phyloP scores from a whole-genome alignment of 2,329 filamentous ascomycete species.

The Emericellopsis atlantica region DNA sequence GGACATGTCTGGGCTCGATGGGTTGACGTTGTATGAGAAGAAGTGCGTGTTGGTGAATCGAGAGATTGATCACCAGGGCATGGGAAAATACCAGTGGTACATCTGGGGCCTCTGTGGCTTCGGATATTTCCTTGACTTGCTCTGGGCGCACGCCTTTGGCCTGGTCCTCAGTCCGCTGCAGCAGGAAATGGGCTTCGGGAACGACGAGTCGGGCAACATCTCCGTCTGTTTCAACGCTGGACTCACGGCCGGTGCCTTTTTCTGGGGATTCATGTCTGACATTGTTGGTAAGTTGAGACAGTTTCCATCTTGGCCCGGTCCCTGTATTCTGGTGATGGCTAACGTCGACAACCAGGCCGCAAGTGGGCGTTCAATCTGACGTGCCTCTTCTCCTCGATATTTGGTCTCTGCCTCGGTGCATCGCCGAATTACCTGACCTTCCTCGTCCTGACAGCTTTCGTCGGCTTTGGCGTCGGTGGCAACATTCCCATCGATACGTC shows the following conservation, averaged over 20 bases:
- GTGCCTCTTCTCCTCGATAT: conserved; percentile 38
- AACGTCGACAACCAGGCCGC: conserved; percentile 17
- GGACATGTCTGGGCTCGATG: conserved; percentile 7
- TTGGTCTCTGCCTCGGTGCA: conserved; percentile 37
- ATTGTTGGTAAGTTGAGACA: conserved; percentile 19
- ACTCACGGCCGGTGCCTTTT: conserved; percentile 39
- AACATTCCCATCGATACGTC: conserved; percentile 44
- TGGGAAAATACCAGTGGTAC: conserved; percentile 40
- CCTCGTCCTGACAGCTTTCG: conserved; percentile 38
- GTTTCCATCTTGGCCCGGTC: too few species aligned
- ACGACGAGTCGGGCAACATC: conserved; percentile 27
- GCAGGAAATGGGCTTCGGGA: conserved; percentile 40
- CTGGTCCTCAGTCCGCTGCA: conserved; percentile 38
- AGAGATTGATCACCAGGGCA: conserved; percentile 37
- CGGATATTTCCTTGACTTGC: conserved; percentile 40
- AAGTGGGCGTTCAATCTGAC: conserved; percentile 46
- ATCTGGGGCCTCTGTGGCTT: conserved; percentile 39
- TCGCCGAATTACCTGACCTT: conserved; percentile 36
- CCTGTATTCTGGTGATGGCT: too few species aligned
- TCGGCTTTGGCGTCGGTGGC: conserved; percentile 38
- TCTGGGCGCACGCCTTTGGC: conserved; percentile 46
- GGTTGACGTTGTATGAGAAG: conserved; percentile 17
- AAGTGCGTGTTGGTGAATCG: conserved; percentile 21
- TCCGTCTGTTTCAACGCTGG: conserved; percentile 40
- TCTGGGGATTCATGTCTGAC: conserved; percentile 43